A percentile compares a stretch with the other conserved stretches of the same genome.
Conservation (phyloP, 192 early-diverging fungal genomes). For the Coemansia sp. region DNA sequence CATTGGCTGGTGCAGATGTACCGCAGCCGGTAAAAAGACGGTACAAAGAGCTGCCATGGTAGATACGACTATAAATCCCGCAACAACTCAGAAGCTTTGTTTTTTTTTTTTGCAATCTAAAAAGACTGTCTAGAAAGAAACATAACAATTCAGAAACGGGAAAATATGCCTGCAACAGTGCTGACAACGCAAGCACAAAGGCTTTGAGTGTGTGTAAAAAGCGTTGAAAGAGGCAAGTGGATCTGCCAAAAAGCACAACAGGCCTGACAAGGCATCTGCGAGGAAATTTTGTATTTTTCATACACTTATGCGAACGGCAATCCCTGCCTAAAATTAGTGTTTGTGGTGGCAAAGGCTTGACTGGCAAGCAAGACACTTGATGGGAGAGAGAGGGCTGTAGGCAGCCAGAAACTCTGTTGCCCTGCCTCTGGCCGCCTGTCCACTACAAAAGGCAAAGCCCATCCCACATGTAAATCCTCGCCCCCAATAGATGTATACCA, state of each 20-base stretch:
- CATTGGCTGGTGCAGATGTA: neutral
- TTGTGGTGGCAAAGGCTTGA: slow-evolving; percentile 1
- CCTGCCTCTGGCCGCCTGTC: neutral
- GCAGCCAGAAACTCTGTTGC: slow-evolving; percentile 6
- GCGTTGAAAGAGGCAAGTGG: neutral
- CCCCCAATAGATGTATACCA: slow-evolving; percentile 3
- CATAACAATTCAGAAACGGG: neutral
- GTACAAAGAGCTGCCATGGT: neutral
- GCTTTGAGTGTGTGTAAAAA: neutral
- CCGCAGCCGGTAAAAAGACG: neutral
- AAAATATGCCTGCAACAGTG: neutral
- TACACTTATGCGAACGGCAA: slow-evolving; percentile 14
- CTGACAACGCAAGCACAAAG: too few species aligned
- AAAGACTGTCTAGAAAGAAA: neutral
- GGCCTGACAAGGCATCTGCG: neutral
- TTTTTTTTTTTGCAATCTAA: neutral
- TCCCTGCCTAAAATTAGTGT: slow-evolving; percentile 28
- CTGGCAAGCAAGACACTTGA: slow-evolving; percentile 8
- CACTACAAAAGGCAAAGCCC: slow-evolving; percentile 11
- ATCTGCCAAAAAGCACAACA: neutral
- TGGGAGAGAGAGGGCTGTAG: neutral
- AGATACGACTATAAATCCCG: neutral
- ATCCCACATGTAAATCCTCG: slow-evolving; percentile 5
- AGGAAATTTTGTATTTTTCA: slow-evolving; percentile 3
- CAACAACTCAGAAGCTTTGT: neutral